Evolutionary conservation across 2,329 filamentous ascomycete species (phyloP), one percentile per base, ranked within the genome.

Genomic region (Verticillium dahliae): DNA sequence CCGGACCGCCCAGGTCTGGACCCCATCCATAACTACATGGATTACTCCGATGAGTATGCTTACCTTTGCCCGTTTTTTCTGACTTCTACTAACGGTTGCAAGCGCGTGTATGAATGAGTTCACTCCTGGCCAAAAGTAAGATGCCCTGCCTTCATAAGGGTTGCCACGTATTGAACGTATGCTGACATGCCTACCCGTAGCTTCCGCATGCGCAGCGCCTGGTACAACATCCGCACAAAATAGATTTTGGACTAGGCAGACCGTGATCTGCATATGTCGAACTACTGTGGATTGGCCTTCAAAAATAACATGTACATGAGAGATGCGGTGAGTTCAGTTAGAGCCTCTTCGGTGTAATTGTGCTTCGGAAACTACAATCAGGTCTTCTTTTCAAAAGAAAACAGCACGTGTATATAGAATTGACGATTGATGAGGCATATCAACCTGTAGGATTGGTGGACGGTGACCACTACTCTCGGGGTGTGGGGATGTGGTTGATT

Each of bases 71-170:
- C 64, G 54, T 68, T 70, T 59, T 60, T 60, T 18, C 34, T n/a
- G 11, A 56, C 74, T 75, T 4, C 60, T 62, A 31, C 69, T 74
- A 62, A 73, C 68, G 9, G 60, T 10, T 50, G 54, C 59, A 39
- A 77, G 75, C 66, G 61, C 68, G 62, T 81, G 79, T 72, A 79
- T 78, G 69, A 69, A 73, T 45, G 74, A 78, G 68, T 81, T 81
- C 70, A 78, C 77, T 6, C 45, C 72, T 15, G 76, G 75, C 10
- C 79, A 81, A 69, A 65, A 69, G 54, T 56, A 56, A 15, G 54
- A 7, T 34, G 2, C 9, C 54, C 45, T 13, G 10, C 27, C 2
- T 14, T n/a, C 27, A 34, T n/a, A 14, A 34, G 15, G 14, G 1
- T 2, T 15, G 5, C 27, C 27, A 6, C 6, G 7, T 4, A 5